Conservation (phyloP, 768 basidiomycete genomes). For the Gelatoporia subvermispora region DNA sequence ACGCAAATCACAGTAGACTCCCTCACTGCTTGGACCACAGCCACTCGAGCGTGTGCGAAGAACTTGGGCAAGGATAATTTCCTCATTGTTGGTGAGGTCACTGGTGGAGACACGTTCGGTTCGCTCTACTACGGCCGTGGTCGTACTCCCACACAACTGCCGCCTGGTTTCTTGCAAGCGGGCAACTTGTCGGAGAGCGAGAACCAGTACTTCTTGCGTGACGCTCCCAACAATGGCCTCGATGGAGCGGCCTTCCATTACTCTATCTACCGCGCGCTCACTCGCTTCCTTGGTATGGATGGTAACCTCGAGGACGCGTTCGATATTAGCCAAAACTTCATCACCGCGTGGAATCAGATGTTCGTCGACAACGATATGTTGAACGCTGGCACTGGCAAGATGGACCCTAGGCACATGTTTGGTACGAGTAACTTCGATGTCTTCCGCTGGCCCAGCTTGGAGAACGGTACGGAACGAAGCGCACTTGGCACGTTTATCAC, state of each 20-base stretch:
- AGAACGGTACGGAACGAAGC: slow-evolving; percentile 76
- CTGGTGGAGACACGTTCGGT: slow-evolving; percentile 89
- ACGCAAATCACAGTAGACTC: slow-evolving; percentile 87
- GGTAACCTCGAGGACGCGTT: slow-evolving; percentile 90
- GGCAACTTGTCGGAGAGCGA: slow-evolving; percentile 58
- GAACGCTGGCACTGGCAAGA: slow-evolving; percentile 54
- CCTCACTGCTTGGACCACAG: slow-evolving; percentile 68
- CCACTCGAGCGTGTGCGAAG: slow-evolving; percentile 70
- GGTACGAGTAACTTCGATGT: slow-evolving; percentile 95
- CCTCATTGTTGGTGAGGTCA: slow-evolving; percentile 89
- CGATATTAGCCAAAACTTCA: slow-evolving; percentile 77
- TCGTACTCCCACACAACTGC: slow-evolving; percentile 68
- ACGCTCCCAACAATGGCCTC: slow-evolving; percentile 52
- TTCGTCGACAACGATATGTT: slow-evolving; percentile 84
- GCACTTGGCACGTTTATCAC: slow-evolving; percentile 77
- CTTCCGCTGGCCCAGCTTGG: slow-evolving; percentile 87
- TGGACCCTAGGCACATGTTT: slow-evolving; percentile 87
- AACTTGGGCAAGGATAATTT: slow-evolving; percentile 79
- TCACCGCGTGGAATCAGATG: slow-evolving; percentile 91
- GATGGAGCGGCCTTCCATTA: slow-evolving; percentile 91
- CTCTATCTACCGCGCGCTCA: slow-evolving; percentile 82
- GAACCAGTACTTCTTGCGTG: slow-evolving; percentile 77
- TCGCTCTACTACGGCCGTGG: slow-evolving; percentile 87
- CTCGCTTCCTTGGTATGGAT: slow-evolving; percentile 93
- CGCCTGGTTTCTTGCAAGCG: slow-evolving; percentile 63